These are phyloP conservation scores for Sapria himalayana DNA, from an alignment of 345 rosid species.

Conservation along the genomic window DNA sequence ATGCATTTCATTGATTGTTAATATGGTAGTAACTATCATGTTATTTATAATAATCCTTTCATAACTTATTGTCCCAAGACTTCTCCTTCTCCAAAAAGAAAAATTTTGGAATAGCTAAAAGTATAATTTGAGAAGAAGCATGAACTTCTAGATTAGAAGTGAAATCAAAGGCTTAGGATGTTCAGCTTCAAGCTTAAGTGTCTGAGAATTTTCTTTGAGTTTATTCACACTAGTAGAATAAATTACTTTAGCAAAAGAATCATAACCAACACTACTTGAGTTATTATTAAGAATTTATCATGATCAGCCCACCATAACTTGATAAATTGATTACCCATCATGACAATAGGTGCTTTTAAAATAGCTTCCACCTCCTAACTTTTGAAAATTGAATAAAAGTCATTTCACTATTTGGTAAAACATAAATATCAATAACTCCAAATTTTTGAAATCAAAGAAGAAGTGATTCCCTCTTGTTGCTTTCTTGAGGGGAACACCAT, in stretches of 20 bases:
- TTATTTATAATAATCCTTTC: too few relatives aligned
- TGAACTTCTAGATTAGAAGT: too few relatives aligned
- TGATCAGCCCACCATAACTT: conserved; percentile 8
- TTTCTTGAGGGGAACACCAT: conserved; percentile 3
- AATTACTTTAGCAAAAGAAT: neutral
- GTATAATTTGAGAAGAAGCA: too few relatives aligned
- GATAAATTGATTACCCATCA: conserved; percentile 9
- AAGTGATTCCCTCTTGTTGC: conserved; percentile 4
- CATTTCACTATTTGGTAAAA: conserved; percentile 4
- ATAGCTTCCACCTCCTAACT: conserved; percentile 6
- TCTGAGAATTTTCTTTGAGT: too few relatives aligned
- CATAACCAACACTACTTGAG: neutral
- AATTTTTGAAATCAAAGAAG: conserved; percentile 4
- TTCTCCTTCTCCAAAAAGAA: too few relatives aligned
- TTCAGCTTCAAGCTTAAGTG: too few relatives aligned
- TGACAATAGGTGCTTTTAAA: conserved; percentile 6
- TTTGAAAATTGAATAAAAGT: conserved; percentile 6
- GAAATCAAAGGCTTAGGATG: too few relatives aligned
- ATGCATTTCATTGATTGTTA: too few relatives aligned
- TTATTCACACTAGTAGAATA: too few relatives aligned
- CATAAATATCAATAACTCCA: conserved; percentile 4
- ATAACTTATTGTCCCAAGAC: too few relatives aligned
- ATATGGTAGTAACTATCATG: too few relatives aligned
- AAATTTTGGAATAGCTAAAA: too few relatives aligned
- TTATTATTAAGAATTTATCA: conserved; percentile 5